These are phyloP conservation scores for Oryza officinalis DNA, from an alignment of 176 grass and related monocot species.

Conservation along the genomic window DNA sequence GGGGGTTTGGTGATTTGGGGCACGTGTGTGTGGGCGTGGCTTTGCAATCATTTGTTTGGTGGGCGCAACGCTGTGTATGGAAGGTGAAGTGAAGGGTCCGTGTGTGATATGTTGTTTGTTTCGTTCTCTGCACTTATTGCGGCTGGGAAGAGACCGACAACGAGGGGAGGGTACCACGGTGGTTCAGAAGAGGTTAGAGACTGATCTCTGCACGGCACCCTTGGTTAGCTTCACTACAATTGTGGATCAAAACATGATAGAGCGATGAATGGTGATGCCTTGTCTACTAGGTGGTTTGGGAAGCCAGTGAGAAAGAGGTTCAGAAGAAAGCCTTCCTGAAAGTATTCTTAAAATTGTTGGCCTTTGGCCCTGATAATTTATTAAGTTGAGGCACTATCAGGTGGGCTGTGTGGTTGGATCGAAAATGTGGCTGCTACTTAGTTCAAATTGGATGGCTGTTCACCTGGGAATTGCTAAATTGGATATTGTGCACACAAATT, in stretches of 20 bases:
- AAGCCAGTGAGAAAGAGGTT: neutral
- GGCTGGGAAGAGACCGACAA: neutral
- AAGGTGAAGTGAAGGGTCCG: conserved; percentile 27
- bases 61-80: conserved; percentile 8
- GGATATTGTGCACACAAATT: neutral
- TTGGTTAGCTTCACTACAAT: neutral
- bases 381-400: neutral
- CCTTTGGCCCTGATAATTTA: neutral
- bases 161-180: neutral
- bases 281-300: neutral
- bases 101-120: conserved; percentile 15
- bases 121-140: neutral
- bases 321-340: neutral
- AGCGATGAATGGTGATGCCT: neutral
- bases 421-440: neutral
- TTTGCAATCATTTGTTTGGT: conserved; percentile 14
- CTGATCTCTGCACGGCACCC: neutral
- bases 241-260: neutral
- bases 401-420: neutral
- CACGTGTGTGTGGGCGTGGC: conserved; percentile 31
- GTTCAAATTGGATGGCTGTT: neutral
- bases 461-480: neutral
- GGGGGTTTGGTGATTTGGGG: neutral
- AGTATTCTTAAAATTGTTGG: neutral
- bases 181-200: neutral